Conservation (phyloP, 2,329 filamentous ascomycete genomes). For the Ophiostoma sp. region DNA sequence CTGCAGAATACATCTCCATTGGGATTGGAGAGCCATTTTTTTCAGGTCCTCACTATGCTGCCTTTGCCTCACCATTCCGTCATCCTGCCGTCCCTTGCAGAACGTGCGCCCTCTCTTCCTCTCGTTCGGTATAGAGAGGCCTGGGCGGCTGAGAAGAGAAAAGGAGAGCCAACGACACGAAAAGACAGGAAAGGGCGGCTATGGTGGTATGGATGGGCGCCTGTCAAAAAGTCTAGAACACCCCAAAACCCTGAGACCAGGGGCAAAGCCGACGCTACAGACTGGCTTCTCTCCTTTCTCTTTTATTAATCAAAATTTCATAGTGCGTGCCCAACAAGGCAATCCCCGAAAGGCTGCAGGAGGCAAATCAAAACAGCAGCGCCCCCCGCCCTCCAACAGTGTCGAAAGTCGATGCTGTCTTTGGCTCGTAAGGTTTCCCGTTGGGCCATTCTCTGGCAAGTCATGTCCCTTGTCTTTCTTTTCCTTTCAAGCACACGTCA, state of each 20-base stretch:
- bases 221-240: background rate
- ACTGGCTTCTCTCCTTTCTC: background rate
- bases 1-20: constrained; percentile 1
- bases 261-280: background rate
- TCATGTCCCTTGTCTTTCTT: background rate
- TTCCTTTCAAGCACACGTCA: background rate
- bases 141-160: background rate
- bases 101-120: background rate
- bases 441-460: background rate
- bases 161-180: background rate
- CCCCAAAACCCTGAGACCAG: background rate
- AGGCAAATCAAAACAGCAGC: constrained; percentile 12
- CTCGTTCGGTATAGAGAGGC: background rate
- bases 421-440: background rate
- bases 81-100: background rate
- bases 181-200: background rate
- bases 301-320: background rate
- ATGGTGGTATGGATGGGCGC: background rate
- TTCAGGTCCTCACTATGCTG: background rate
- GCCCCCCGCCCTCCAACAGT: background rate
- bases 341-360: constrained; percentile 13
- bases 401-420: background rate
- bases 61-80: background rate
- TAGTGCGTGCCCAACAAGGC: background rate
- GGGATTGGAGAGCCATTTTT: background rate